phyloP scores from a whole-genome alignment of 176 grass and related monocot genomes.

The Oryza glaberrima region DNA sequence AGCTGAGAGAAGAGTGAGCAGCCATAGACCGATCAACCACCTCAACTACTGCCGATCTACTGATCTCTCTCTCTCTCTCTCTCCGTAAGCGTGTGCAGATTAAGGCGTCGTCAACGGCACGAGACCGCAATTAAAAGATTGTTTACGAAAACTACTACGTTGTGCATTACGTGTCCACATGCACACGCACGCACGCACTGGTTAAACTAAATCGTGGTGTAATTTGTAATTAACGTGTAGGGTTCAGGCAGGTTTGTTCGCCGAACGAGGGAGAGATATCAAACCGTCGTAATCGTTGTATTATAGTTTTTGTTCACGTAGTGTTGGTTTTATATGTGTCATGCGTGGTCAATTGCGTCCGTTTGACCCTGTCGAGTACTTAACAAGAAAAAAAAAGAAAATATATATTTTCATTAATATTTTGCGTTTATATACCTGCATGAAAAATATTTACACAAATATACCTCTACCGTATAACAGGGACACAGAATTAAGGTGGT shows the following conservation, averaged over 20 bases:
- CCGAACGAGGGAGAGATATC: not conserved
- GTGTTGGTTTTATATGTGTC: not conserved
- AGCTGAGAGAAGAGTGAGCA: not conserved
- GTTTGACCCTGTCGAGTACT: not conserved
- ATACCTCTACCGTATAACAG: no score
- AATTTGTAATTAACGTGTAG: not conserved
- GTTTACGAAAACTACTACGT: no score
- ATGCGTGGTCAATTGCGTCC: not conserved
- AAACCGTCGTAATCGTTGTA: not conserved
- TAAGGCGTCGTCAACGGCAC: slow-evolving; percentile 3
- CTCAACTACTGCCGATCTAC: slow-evolving; percentile 36
- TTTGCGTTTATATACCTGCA: no score
- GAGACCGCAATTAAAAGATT: not conserved
- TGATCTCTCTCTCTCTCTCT: not conserved
- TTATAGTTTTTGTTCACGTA: not conserved
- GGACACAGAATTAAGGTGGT: no score
- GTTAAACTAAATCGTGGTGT: no score
- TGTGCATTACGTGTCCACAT: not conserved
- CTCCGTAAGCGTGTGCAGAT: not conserved
- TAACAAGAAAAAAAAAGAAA: no score
- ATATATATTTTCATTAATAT: no score
- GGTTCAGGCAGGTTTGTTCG: not conserved
- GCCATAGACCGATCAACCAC: slow-evolving; percentile 46
- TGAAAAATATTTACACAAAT: no score
- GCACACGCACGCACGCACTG: not conserved